These are phyloP conservation scores for Phytophthora multivora DNA, from an alignment of 352 stramenopile species.

Conservation along the genomic window DNA sequence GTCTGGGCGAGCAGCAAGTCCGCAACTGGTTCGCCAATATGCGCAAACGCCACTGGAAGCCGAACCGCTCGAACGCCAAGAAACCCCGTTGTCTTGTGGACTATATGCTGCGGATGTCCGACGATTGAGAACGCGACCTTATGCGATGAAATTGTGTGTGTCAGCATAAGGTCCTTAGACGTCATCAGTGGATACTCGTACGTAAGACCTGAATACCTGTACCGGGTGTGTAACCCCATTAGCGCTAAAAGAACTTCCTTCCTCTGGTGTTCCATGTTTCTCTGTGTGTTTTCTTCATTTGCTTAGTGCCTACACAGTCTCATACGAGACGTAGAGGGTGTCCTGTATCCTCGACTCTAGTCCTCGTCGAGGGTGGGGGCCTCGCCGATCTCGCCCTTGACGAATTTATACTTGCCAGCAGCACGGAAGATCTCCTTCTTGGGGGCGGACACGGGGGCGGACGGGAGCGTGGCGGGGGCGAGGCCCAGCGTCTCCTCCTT, in stretches of 20 bases:
- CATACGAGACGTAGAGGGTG: too few species aligned
- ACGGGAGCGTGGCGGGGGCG: constrained; percentile 30
- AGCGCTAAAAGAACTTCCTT: constrained; percentile 1
- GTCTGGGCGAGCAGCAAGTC: constrained; percentile 81
- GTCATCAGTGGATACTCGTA: too few species aligned
- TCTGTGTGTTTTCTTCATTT: constrained; percentile 3
- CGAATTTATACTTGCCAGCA: constrained; percentile 83
- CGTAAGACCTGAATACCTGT: too few species aligned
- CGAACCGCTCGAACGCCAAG: constrained; percentile 65
- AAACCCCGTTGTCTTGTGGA: constrained; percentile 83
- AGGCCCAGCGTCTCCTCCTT: constrained; percentile 81
- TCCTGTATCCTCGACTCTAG: constrained; percentile 13
- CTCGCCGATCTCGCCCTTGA: constrained; percentile 75
- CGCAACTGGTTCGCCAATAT: constrained; percentile 92
- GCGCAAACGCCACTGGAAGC: constrained; percentile 89
- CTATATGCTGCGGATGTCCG: constrained; percentile 71
- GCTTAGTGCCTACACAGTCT: background rate
- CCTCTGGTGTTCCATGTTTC: constrained; percentile 28
- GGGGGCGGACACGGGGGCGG: constrained; percentile 26
- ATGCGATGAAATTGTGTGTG: too few species aligned
- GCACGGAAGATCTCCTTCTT: constrained; percentile 48
- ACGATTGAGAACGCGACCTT: constrained; percentile 23
- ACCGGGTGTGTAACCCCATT: constrained; percentile 11
- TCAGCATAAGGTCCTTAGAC: too few species aligned
- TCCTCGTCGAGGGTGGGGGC: constrained; percentile 75